phyloP scores from a whole-genome alignment of 805 yeast species.

The Yamadazyma nakazawae region DNA sequence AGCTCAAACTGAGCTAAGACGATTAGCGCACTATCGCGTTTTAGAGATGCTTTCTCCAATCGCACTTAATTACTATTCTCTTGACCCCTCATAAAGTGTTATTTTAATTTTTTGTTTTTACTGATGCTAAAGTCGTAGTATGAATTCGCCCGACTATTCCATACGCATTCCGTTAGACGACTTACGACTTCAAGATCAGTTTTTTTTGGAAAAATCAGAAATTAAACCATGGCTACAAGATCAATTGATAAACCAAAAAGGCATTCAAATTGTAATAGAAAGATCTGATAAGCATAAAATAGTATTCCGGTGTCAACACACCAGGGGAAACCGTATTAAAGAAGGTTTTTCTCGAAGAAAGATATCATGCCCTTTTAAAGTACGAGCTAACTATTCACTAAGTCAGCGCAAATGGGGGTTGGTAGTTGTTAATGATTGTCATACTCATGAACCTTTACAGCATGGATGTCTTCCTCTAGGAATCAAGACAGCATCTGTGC shows the following conservation, averaged over 20 bases:
- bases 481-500: not conserved
- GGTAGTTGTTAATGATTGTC: conserved; percentile 57
- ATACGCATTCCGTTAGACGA: conserved; percentile 6
- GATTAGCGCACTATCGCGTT: not conserved
- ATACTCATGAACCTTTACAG: conserved; percentile 43
- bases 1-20: not conserved
- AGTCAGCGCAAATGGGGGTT: conserved; percentile 55
- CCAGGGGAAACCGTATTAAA: conserved; percentile 13
- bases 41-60: too few species aligned
- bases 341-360: conserved; percentile 19
- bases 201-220: conserved; percentile 35
- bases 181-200: conserved; percentile 2
- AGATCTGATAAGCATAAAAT: conserved; percentile 59
- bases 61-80: too few species aligned
- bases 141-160: not conserved
- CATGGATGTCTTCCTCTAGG: not conserved
- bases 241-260: conserved; percentile 43
- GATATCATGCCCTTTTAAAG: conserved; percentile 58
- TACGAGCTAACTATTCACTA: conserved; percentile 58
- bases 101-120: too few species aligned
- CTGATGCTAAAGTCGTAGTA: not conserved
- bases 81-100: not conserved
- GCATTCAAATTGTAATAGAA: conserved; percentile 58
- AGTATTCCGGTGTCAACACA: conserved; percentile 54
- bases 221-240: conserved; percentile 62